Conservation (phyloP, 1,284 basidiomycete species). For the Tylopilus sp. region DNA sequence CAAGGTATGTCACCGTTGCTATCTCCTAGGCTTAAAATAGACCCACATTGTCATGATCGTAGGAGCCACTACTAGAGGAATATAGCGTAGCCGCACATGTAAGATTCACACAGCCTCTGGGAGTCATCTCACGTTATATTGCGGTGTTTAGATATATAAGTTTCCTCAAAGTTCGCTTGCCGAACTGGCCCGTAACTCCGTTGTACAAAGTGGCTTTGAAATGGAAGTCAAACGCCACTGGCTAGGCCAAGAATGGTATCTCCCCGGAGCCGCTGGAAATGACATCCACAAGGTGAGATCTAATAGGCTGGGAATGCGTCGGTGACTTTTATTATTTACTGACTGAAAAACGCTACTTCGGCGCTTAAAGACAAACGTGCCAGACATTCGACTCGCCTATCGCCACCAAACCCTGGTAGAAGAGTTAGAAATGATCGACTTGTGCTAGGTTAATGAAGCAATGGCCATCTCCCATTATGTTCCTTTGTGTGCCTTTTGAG, state of each 20-base stretch:
- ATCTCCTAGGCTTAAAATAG: not conserved
- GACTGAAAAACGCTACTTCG: constrained; percentile 5
- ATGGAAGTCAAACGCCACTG: constrained; percentile 98
- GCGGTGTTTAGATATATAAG: constrained; percentile 72
- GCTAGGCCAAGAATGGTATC: constrained; percentile 87
- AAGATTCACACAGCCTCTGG: constrained; percentile 26
- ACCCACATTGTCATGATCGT: constrained; percentile 1
- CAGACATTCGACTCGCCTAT: constrained; percentile 83
- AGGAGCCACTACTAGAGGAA: constrained; percentile 95
- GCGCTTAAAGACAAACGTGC: constrained; percentile 81
- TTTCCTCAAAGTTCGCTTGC: constrained; percentile 78
- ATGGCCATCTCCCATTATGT: not conserved
- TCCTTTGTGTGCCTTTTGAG: not conserved
- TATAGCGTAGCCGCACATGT: constrained; percentile 97
- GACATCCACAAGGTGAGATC: constrained; percentile 79
- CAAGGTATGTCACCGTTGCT: constrained; percentile 49
- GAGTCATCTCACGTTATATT: not conserved
- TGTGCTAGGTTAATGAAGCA: constrained; percentile 9
- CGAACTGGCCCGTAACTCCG: constrained; percentile 94
- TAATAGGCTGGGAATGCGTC: constrained; percentile 1
- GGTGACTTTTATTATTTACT: constrained; percentile 9
- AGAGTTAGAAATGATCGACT: constrained; percentile 72
- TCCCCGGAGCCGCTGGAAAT: constrained; percentile 83
- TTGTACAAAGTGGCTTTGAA: constrained; percentile 96
- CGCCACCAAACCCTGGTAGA: constrained; percentile 86